phyloP scores from a whole-genome alignment of 345 rosid species.

The Citrus mangshanensis region DNA sequence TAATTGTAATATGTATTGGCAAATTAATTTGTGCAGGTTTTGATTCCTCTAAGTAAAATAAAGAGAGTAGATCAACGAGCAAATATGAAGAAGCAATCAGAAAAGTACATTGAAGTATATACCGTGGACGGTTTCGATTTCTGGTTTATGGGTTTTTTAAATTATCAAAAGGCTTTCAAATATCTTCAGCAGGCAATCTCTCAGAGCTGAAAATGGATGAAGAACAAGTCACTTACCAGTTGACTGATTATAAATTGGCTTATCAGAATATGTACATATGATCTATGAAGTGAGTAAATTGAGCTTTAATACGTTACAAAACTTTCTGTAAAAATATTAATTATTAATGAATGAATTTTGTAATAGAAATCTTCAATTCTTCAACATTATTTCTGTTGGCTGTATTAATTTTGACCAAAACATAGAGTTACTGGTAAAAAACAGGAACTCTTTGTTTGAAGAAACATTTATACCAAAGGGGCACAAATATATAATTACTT shows the following conservation, averaged over 20 bases:
- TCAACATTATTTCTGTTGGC: no score
- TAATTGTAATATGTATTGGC: background rate
- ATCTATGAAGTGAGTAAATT: background rate
- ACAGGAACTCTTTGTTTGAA: no score
- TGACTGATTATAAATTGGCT: background rate
- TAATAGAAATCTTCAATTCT: no score
- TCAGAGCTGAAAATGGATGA: background rate
- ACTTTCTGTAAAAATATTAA: background rate
- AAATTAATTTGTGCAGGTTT: slow-evolving; percentile 28
- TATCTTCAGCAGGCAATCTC: slow-evolving; percentile 50
- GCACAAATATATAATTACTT: no score
- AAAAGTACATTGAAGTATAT: slow-evolving; percentile 69
- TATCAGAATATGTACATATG: background rate
- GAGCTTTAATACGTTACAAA: background rate
- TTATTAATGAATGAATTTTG: no score
- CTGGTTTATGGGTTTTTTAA: slow-evolving; percentile 91
- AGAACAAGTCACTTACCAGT: background rate
- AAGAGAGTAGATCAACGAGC: slow-evolving; percentile 46
- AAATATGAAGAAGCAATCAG: slow-evolving; percentile 60
- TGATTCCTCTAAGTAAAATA: slow-evolving; percentile 58
- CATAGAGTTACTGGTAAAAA: no score
- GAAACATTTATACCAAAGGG: no score
- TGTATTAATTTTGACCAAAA: no score
- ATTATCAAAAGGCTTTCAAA: slow-evolving; percentile 63
- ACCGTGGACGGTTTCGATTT: slow-evolving; percentile 73